A percentile compares a stretch with the other conserved stretches of the same genome.
phyloP scores from a whole-genome alignment of 306 rosid species.

The Trifolium dubium region DNA sequence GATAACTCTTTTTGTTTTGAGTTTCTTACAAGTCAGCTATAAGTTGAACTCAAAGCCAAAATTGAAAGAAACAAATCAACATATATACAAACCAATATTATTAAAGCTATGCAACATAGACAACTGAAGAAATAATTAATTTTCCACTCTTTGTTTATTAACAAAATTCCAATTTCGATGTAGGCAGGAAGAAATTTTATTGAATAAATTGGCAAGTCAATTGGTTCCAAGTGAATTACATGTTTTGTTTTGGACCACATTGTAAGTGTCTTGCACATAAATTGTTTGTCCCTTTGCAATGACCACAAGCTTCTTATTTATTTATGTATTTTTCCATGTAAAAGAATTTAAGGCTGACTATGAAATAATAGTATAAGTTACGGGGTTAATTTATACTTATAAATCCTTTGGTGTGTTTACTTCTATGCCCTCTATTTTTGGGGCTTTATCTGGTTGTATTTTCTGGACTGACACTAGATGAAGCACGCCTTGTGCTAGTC shows the following conservation, averaged over 20 bases:
- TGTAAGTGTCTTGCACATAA: conserved; percentile 31
- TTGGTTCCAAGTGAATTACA: conserved; percentile 30
- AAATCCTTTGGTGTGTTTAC: too few relatives aligned
- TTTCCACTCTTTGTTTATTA: background rate
- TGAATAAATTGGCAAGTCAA: background rate
- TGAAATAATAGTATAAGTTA: too few relatives aligned
- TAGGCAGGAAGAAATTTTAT: background rate
- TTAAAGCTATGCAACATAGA: conserved; percentile 8
- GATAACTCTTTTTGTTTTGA: conserved; percentile 27
- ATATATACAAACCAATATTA: background rate
- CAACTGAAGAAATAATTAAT: conserved; percentile 29
- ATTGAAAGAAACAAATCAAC: conserved; percentile 42
- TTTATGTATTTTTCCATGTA: too few relatives aligned
- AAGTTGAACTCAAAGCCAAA: conserved; percentile 11
- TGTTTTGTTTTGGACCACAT: conserved; percentile 53
- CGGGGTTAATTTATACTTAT: too few relatives aligned
- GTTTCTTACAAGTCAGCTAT: conserved; percentile 2
- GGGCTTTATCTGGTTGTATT: too few relatives aligned
- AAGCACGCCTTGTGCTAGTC: too few relatives aligned
- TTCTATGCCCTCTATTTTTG: too few relatives aligned
- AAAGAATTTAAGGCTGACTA: too few relatives aligned
- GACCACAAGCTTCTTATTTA: too few relatives aligned
- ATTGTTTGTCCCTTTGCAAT: background rate
- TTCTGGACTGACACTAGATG: too few relatives aligned
- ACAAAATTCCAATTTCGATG: background rate